phyloP scores from a whole-genome alignment of 768 basidiomycete genomes.

The Mycena maculata region DNA sequence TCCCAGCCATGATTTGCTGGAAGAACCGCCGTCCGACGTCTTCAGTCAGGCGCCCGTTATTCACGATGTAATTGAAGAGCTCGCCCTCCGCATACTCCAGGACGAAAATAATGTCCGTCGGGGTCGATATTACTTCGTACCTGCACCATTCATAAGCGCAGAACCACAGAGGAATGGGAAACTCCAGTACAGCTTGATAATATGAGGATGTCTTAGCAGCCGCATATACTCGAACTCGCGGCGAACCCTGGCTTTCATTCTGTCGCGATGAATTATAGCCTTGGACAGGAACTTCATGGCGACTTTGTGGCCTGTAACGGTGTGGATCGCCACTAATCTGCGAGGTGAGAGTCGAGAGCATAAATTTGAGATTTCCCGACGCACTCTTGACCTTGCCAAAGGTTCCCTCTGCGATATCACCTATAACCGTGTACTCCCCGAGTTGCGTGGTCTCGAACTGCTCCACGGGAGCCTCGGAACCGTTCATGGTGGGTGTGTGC shows the following conservation, averaged over 20 bases:
- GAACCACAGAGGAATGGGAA: constrained; percentile 24
- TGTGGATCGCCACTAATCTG: constrained; percentile 87
- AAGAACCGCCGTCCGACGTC: constrained; percentile 92
- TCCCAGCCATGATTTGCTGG: constrained; percentile 97
- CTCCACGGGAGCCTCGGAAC: constrained; percentile 36
- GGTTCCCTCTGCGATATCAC: constrained; percentile 94
- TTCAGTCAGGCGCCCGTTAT: constrained; percentile 92
- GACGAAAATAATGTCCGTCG: constrained; percentile 97
- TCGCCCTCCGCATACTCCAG: constrained; percentile 97
- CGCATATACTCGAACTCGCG: constrained; percentile 98
- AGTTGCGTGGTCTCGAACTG: constrained; percentile 56
- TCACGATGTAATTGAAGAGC: constrained; percentile 97
- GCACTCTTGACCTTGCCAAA: constrained; percentile 99
- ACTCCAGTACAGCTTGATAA: constrained; percentile 89
- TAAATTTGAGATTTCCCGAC: constrained; percentile 47
- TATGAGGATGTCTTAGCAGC: constrained; percentile 93
- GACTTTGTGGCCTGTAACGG: constrained; percentile 93
- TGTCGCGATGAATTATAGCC: constrained; percentile 90
- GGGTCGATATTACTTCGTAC: constrained; percentile 92
- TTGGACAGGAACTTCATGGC: constrained; percentile 99
- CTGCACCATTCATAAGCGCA: constrained; percentile 49
- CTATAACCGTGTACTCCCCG: constrained; percentile 89
- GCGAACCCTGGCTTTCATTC: constrained; percentile 91
- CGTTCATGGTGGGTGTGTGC: constrained; percentile 29
- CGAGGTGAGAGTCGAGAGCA: constrained; percentile 33